Conservation (phyloP, 2,329 filamentous ascomycete genomes). For the Ceratocystis albifundus region DNA sequence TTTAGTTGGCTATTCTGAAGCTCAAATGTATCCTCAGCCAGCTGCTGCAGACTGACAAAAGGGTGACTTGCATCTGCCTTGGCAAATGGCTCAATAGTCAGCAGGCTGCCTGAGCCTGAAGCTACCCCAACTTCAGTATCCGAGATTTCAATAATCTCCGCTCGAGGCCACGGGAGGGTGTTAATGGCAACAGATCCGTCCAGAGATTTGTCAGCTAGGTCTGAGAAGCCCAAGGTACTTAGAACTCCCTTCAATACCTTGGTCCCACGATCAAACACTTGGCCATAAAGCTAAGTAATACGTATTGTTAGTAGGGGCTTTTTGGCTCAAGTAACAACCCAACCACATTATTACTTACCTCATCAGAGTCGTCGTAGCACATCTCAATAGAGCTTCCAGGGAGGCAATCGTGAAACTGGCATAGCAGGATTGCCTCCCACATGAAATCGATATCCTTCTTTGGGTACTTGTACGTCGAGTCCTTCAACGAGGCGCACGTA, state of each 20-base stretch:
- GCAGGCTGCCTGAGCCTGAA: constrained; percentile 43
- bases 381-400: constrained; percentile 93
- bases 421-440: constrained; percentile 86
- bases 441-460: constrained; percentile 89
- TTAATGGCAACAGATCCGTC: constrained; percentile 51
- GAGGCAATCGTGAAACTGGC: constrained; percentile 95
- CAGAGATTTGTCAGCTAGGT: constrained; percentile 36
- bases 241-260: constrained; percentile 60
- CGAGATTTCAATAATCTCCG: constrained; percentile 58
- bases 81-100: constrained; percentile 43
- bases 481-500: constrained; percentile 67
- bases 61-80: constrained; percentile 35
- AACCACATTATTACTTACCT: constrained; percentile 36
- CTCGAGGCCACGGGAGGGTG: constrained; percentile 75
- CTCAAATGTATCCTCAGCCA: constrained; percentile 54
- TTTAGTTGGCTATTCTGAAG: constrained; percentile 67
- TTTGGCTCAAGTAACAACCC: neutral
- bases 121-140: constrained; percentile 43
- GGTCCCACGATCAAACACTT: constrained; percentile 67
- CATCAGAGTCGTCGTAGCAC: constrained; percentile 92
- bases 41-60: constrained; percentile 40
- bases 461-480: constrained; percentile 70
- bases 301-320: constrained; percentile 26
- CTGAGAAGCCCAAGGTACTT: constrained; percentile 51
- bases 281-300: constrained; percentile 54